These are phyloP conservation scores for Termitomyces titanicus DNA, from an alignment of 768 basidiomycete genomes.

Conservation along the genomic window DNA sequence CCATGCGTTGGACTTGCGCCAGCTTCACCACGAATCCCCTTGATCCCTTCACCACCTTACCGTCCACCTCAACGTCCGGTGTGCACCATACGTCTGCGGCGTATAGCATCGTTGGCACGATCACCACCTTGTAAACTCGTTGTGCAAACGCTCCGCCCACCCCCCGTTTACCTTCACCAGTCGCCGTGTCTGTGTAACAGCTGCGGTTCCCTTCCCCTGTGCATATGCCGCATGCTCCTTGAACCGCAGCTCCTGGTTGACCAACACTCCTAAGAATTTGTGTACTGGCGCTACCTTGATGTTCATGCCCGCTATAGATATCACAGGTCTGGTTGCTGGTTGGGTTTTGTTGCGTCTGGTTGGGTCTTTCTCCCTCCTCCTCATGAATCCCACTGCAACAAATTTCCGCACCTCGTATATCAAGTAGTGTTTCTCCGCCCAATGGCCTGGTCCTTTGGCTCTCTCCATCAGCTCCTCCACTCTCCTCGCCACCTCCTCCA, in stretches of 20 bases:
- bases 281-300: neutral
- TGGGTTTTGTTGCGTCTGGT: neutral
- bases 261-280: neutral
- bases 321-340: neutral
- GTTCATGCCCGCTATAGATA: neutral
- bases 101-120: neutral
- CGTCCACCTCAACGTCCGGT: too few species aligned
- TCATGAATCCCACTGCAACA: neutral
- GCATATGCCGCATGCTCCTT: neutral
- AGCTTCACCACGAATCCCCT: too few species aligned
- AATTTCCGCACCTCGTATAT: neutral
- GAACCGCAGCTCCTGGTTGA: neutral
- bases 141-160: neutral
- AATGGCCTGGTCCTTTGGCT: neutral
- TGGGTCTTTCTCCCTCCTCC: neutral
- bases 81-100: too few species aligned
- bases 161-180: neutral
- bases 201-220: neutral
- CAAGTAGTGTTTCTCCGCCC: neutral
- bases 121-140: neutral
- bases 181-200: neutral
- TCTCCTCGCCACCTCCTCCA: too few species aligned
- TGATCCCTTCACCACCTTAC: too few species aligned
- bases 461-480: too few species aligned
- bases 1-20: too few species aligned